These are phyloP conservation scores for Phytophthora kernoviae DNA, from an alignment of 352 stramenopile genomes.

Conservation along the genomic window DNA sequence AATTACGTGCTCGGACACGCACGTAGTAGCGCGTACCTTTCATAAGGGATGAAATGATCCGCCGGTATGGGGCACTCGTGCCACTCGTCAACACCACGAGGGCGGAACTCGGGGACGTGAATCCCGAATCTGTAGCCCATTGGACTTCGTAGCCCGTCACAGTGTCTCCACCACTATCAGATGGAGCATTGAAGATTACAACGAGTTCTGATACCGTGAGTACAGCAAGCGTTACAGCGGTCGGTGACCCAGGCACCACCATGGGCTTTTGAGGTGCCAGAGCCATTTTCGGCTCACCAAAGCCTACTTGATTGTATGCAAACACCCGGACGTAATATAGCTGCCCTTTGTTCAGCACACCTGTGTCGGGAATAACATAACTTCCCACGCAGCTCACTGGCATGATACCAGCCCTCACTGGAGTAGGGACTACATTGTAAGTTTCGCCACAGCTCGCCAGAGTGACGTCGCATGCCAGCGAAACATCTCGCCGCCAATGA, in stretches of 20 bases:
- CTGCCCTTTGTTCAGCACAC: constrained; percentile 86
- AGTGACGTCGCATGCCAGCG: constrained; percentile 17
- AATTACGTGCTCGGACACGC: constrained; percentile 66
- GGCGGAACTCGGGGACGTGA: constrained; percentile 51
- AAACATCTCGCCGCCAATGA: constrained; percentile 40
- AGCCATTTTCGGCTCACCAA: constrained; percentile 66
- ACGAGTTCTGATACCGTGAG: constrained; percentile 84
- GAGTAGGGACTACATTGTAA: constrained; percentile 56
- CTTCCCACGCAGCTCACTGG: constrained; percentile 81
- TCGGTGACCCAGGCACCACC: constrained; percentile 74
- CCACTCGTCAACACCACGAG: constrained; percentile 61
- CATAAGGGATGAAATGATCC: constrained; percentile 57
- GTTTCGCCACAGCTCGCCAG: constrained; percentile 28
- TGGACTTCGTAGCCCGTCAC: constrained; percentile 93
- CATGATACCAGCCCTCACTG: constrained; percentile 70
- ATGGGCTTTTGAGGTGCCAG: constrained; percentile 73
- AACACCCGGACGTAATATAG: constrained; percentile 95
- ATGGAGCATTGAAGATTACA: constrained; percentile 89
- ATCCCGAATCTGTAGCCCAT: constrained; percentile 84
- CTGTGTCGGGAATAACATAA: constrained; percentile 71
- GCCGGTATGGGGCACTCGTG: constrained; percentile 56
- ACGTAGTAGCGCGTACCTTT: constrained; percentile 80
- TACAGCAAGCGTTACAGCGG: constrained; percentile 71
- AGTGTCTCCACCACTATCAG: constrained; percentile 83
- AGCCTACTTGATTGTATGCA: constrained; percentile 95